Evolutionary conservation across 768 basidiomycete species (phyloP).

Genomic region (Termitomyces sp.): DNA sequence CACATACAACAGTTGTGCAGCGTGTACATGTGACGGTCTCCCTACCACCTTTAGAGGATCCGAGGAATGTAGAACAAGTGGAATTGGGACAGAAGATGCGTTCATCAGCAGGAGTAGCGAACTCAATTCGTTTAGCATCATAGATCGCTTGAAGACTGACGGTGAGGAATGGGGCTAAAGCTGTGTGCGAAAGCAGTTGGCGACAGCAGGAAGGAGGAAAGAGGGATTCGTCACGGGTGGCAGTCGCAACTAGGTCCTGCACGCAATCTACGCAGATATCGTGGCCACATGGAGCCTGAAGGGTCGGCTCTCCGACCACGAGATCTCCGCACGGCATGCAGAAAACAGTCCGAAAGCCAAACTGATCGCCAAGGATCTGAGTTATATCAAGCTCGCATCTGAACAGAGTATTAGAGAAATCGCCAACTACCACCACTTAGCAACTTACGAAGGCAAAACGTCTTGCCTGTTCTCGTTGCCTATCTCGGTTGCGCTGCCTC

Average conservation of each 20-base stretch:
- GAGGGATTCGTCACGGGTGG: conserved; percentile 49
- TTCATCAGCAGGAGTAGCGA: conserved; percentile 34
- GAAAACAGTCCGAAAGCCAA: conserved; percentile 18
- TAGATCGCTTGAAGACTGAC: conserved; percentile 29
- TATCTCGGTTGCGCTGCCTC: not conserved
- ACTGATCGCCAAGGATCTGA: conserved; percentile 12
- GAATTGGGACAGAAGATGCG: conserved; percentile 51
- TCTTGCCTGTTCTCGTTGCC: not conserved
- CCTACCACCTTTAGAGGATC: conserved; percentile 28
- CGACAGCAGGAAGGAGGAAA: conserved; percentile 54
- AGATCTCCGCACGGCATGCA: conserved; percentile 20
- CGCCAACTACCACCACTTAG: not conserved
- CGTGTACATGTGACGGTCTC: conserved; percentile 27
- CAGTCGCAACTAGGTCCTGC: conserved; percentile 36
- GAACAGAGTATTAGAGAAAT: not conserved
- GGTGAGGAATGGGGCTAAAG: conserved; percentile 30
- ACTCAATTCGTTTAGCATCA: conserved; percentile 45
- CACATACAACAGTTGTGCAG: conserved; percentile 44
- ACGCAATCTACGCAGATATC: conserved; percentile 46
- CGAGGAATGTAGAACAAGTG: conserved; percentile 55
- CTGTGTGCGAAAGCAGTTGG: conserved; percentile 29
- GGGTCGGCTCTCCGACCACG: conserved; percentile 23
- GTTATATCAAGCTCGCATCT: conserved; percentile 7
- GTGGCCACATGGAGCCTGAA: conserved; percentile 46
- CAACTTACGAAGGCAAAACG: not conserved